phyloP scores from a whole-genome alignment of 371 early-diverging fungal genomes.

The Circinella umbellata region DNA sequence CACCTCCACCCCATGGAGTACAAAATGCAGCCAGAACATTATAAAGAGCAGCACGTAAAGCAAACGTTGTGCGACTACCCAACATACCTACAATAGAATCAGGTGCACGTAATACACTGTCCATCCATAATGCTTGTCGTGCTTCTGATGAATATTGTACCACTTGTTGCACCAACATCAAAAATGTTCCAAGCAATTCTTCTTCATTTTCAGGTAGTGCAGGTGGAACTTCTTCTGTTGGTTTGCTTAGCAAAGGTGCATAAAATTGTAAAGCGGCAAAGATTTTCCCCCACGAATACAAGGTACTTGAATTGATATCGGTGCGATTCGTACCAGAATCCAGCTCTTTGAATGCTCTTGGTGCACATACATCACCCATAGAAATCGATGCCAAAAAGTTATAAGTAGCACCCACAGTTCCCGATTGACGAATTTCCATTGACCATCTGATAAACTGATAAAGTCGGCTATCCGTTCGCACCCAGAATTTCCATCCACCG shows the following conservation, averaged over 20 bases:
- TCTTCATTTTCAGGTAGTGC: conserved; percentile 36
- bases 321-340: conserved; percentile 22
- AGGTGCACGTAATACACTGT: conserved; percentile 15
- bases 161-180: conserved; percentile 39
- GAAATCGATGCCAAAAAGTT: conserved; percentile 45
- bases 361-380: conserved; percentile 41
- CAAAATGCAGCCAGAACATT: conserved; percentile 48
- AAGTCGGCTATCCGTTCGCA: conserved; percentile 58
- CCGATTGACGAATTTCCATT: conserved; percentile 43
- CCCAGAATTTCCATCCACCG: conserved; percentile 81
- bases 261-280: conserved; percentile 43
- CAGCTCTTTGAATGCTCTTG: conserved; percentile 32
- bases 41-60: conserved; percentile 42
- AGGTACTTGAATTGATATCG: conserved; percentile 23
- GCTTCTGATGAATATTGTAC: conserved; percentile 44
- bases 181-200: conserved; percentile 29
- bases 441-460: conserved; percentile 79
- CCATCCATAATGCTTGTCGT: conserved; percentile 35
- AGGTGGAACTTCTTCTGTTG: conserved; percentile 19
- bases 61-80: conserved; percentile 30
- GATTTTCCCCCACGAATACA: conserved; percentile 52
- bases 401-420: conserved; percentile 42
- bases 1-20: conserved; percentile 43
- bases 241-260: conserved; percentile 20
- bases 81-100: conserved; percentile 24